Evolutionary conservation across 805 yeast species (phyloP).

Genomic region (Cyberlindnera mycetangii): DNA sequence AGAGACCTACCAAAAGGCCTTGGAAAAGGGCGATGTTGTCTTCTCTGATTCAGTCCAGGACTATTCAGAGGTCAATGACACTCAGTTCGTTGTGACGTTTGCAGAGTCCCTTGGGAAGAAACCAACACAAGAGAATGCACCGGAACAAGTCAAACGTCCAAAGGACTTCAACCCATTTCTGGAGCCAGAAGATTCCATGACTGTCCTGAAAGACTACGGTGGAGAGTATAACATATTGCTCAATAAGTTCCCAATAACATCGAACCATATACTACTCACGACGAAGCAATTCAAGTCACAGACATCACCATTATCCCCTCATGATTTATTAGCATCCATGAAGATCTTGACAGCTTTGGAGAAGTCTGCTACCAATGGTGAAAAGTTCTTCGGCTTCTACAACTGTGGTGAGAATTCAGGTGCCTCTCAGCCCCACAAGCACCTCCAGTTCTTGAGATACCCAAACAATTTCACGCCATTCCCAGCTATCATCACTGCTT

Average conservation of each 20-base stretch:
- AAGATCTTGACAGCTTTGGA: constrained; percentile 51
- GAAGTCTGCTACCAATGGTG: constrained; percentile 32
- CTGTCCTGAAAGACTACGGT: constrained; percentile 52
- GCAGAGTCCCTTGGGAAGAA: constrained; percentile 34
- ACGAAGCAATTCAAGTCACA: constrained; percentile 76
- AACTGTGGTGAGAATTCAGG: constrained; percentile 89
- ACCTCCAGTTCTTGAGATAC: constrained; percentile 77
- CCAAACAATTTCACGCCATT: constrained; percentile 59
- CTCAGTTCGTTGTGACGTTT: constrained; percentile 32
- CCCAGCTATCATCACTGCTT: constrained; percentile 49
- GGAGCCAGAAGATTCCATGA: constrained; percentile 72
- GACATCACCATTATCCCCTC: constrained; percentile 62
- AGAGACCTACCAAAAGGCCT: constrained; percentile 47
- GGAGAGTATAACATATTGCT: constrained; percentile 60
- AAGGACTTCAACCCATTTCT: constrained; percentile 66
- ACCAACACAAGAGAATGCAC: constrained; percentile 36
- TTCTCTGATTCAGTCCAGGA: constrained; percentile 47
- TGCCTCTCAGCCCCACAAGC: constrained; percentile 94
- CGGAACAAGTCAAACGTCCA: constrained; percentile 32
- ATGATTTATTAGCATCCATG: constrained; percentile 63
- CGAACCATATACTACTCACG: constrained; percentile 74
- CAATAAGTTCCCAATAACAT: constrained; percentile 84
- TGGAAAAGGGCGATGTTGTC: constrained; percentile 41
- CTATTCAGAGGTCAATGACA: constrained; percentile 30
- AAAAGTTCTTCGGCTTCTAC: constrained; percentile 75